Conservation (phyloP, 2,329 filamentous ascomycete species). For the Dothideomycetidae sp. region DNA sequence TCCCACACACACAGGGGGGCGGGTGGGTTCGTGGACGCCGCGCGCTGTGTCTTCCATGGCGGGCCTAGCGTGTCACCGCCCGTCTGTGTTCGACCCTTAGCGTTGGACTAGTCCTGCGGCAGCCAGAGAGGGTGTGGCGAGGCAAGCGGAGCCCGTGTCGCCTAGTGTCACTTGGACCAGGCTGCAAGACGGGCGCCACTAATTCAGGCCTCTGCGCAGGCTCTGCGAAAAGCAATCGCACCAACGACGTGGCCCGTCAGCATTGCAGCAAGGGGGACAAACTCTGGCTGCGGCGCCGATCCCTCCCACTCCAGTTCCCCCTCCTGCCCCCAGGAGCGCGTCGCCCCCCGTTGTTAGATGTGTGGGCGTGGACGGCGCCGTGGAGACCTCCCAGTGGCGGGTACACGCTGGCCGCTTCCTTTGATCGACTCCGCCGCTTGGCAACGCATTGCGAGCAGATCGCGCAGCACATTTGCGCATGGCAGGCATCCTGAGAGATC, state of each 20-base stretch:
- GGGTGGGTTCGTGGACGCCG: background rate
- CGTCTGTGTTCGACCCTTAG: background rate
- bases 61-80: background rate
- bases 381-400: conserved; percentile 7
- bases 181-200: conserved; percentile 5
- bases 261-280: conserved; percentile 3
- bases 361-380: background rate
- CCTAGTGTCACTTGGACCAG: conserved; percentile 9
- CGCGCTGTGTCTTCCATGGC: background rate
- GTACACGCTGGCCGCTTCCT: conserved; percentile 8
- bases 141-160: conserved; percentile 8
- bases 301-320: conserved; percentile 6
- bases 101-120: conserved; percentile 6
- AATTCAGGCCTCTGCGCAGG: conserved; percentile 10
- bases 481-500: too few species aligned
- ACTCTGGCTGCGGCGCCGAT: conserved; percentile 6
- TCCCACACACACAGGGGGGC: background rate
- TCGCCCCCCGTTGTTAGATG: conserved; percentile 4
- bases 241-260: conserved; percentile 4
- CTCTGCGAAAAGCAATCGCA: conserved; percentile 9
- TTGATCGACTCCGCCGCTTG: background rate
- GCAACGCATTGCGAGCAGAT: conserved; percentile 7
- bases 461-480: too few species aligned
- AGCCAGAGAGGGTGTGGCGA: conserved; percentile 9
- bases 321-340: conserved; percentile 3